Conservation (phyloP, 1,139 yeast genomes). For the Magnusiomyces starmeri region DNA sequence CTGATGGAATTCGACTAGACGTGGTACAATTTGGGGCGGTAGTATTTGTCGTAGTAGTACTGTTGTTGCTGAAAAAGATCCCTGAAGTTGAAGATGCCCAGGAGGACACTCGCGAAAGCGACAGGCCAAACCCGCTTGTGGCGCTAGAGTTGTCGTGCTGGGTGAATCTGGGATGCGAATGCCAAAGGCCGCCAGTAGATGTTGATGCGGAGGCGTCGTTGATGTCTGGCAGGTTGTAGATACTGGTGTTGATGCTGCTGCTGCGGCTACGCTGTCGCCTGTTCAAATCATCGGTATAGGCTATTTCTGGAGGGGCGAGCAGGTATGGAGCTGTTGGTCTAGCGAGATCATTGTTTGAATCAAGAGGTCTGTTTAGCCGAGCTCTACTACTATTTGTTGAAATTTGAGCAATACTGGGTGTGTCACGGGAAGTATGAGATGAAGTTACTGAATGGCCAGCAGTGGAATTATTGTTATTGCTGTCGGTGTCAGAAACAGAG, state of each 20-base stretch:
- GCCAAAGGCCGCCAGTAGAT: conserved; percentile 15
- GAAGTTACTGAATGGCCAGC: too few species aligned
- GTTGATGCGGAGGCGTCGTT: conserved; percentile 11
- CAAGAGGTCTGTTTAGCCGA: neutral
- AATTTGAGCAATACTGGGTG: too few species aligned
- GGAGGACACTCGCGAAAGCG: conserved; percentile 9
- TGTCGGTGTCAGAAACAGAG: conserved; percentile 9
- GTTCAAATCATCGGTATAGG: too few species aligned
- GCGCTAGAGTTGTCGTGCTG: conserved; percentile 4
- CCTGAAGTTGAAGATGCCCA: conserved; percentile 20
- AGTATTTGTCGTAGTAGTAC: too few species aligned
- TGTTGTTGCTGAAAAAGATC: neutral
- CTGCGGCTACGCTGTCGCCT: neutral
- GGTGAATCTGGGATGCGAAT: conserved; percentile 5
- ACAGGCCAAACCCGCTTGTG: conserved; percentile 2
- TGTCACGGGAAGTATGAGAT: too few species aligned
- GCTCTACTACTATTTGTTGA: too few species aligned
- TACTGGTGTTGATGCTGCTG: too few species aligned
- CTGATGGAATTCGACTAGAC: neutral
- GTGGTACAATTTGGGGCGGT: too few species aligned
- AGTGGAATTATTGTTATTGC: too few species aligned
- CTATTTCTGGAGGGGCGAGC: neutral
- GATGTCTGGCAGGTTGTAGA: too few species aligned
- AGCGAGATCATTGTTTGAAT: neutral
- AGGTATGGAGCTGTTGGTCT: neutral